phyloP scores from a whole-genome alignment of 257 asterid species.

The Petunia secreta region DNA sequence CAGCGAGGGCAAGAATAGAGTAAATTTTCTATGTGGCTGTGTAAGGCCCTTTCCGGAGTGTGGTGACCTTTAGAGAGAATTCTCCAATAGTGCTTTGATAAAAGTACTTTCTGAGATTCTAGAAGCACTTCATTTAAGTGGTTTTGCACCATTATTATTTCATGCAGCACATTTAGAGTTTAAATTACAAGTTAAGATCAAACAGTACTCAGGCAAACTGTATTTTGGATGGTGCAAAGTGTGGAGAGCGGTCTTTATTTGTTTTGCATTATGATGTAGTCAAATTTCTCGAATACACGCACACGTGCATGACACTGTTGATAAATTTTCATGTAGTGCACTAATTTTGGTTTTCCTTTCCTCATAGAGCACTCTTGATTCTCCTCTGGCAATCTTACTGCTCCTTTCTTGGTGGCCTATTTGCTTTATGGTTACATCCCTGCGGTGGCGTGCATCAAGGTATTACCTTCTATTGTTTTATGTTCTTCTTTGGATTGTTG shows the following conservation, averaged over 20 bases:
- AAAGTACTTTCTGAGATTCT: background rate
- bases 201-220: background rate
- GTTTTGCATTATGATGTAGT: conserved; percentile 14
- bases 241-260: background rate
- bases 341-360: conserved; percentile 33
- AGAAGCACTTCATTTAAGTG: background rate
- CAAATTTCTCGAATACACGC: background rate
- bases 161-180: background rate
- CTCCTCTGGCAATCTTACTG: conserved; percentile 58
- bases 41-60: background rate
- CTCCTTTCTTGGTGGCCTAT: conserved; percentile 49
- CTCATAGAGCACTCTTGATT: conserved; percentile 84
- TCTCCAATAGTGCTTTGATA: background rate
- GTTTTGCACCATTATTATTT: background rate
- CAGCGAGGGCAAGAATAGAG: background rate
- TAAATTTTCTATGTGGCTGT: background rate
- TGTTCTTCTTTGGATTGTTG: background rate
- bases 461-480: conserved; percentile 23
- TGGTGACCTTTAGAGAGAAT: background rate
- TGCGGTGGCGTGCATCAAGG: conserved; percentile 43
- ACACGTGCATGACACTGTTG: background rate
- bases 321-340: conserved; percentile 2
- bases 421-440: conserved; percentile 44
- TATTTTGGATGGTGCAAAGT: background rate
- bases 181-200: background rate